Conservation (phyloP, 1,284 basidiomycete genomes). For the Lentinula novae-zelandiae region DNA sequence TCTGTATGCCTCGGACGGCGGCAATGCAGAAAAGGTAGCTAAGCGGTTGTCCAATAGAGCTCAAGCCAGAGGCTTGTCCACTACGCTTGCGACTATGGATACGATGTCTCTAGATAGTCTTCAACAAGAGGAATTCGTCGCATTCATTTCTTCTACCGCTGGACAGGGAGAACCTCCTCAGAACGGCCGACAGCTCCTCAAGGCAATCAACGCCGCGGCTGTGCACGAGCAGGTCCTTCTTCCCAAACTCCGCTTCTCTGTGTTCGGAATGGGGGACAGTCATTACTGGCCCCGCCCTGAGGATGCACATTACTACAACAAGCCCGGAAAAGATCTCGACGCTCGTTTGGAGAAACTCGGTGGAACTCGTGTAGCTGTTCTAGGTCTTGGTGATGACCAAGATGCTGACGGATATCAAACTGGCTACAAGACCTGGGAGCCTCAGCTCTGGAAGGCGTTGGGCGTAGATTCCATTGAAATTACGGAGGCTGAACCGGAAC, state of each 20-base stretch:
- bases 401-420: constrained; percentile 96
- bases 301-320: constrained; percentile 98
- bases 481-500: constrained; percentile 90
- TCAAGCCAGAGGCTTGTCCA: constrained; percentile 82
- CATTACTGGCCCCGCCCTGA: constrained; percentile 99
- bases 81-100: constrained; percentile 72
- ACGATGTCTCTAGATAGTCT: constrained; percentile 75
- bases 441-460: constrained; percentile 89
- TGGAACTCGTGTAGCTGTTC: constrained; percentile 63
- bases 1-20: constrained; percentile 92
- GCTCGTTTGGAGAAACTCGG: constrained; percentile 74
- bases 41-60: constrained; percentile 85
- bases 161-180: constrained; percentile 98
- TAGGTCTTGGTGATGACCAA: constrained; percentile 96
- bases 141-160: constrained; percentile 93
- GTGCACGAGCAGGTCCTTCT: constrained; percentile 52
- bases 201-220: constrained; percentile 73
- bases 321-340: constrained; percentile 91
- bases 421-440: constrained; percentile 95
- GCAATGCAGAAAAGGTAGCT: constrained; percentile 93
- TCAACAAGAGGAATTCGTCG: constrained; percentile 78
- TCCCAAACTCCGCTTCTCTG: constrained; percentile 68
- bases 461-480: constrained; percentile 92
- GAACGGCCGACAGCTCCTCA: constrained; percentile 91
- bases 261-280: constrained; percentile 97